Percentiles rank a stretch among this genome's conserved stretches.
Conservation (phyloP, 306 rosid species). For the Calophaca sinica region DNA sequence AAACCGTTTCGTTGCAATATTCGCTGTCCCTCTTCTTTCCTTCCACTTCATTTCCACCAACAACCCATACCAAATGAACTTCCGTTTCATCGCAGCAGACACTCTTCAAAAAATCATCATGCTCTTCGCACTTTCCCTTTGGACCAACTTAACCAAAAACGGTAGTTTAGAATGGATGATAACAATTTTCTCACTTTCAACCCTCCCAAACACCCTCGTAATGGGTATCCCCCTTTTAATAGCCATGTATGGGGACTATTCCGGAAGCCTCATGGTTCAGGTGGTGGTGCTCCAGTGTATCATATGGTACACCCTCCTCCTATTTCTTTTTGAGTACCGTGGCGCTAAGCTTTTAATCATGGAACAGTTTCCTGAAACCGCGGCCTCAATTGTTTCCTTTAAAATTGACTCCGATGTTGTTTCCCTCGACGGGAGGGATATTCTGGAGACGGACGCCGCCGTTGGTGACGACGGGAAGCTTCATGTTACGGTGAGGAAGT, state of each 20-base stretch:
- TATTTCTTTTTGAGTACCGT: slow-evolving; percentile 88
- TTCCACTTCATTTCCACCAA: slow-evolving; percentile 86
- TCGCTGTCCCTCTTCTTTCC: slow-evolving; percentile 88
- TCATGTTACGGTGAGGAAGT: slow-evolving; percentile 83
- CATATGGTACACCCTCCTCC: slow-evolving; percentile 87
- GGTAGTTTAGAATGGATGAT: slow-evolving; percentile 42
- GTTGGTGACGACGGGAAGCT: slow-evolving; percentile 87
- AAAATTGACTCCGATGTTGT: slow-evolving; percentile 94
- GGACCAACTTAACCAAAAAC: slow-evolving; percentile 37
- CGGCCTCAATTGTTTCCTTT: slow-evolving; percentile 88
- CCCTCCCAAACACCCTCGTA: slow-evolving; percentile 69
- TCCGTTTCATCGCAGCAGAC: slow-evolving; percentile 93
- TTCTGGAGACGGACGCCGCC: slow-evolving; percentile 85
- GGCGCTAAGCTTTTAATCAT: slow-evolving; percentile 83
- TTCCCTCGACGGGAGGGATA: slow-evolving; percentile 83
- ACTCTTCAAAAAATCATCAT: slow-evolving; percentile 82
- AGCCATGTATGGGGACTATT: slow-evolving; percentile 73
- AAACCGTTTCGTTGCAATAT: slow-evolving; percentile 87
- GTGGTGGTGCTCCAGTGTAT: slow-evolving; percentile 90
- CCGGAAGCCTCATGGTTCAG: slow-evolving; percentile 85
- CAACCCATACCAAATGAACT: slow-evolving; percentile 83
- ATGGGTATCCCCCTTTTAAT: slow-evolving; percentile 84
- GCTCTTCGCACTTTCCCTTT: slow-evolving; percentile 27
- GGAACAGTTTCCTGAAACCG: slow-evolving; percentile 98
- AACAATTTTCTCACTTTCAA: slow-evolving; percentile 42